Evolutionary conservation across 1,139 yeast genomes (phyloP).

Genomic region (Nakaseomyces uthaithaninus): DNA sequence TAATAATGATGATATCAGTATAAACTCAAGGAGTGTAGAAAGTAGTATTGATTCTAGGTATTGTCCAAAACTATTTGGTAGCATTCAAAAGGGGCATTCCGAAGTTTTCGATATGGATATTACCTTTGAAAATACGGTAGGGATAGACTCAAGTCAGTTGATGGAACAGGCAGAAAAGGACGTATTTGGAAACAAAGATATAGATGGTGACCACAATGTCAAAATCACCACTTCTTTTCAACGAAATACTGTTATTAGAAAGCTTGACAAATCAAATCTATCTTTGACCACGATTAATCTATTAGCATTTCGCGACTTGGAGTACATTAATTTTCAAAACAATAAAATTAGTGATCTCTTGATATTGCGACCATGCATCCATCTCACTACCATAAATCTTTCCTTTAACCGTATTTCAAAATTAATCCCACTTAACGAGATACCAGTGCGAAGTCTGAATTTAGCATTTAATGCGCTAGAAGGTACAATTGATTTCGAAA

Average conservation of each 20-base stretch:
- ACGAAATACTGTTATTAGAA: neutral
- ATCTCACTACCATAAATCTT: slow-evolving; percentile 20
- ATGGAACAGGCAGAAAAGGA: neutral
- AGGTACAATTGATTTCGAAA: slow-evolving; percentile 21
- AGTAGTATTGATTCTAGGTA: neutral
- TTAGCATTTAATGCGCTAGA: slow-evolving; percentile 20
- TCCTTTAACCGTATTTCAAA: slow-evolving; percentile 21
- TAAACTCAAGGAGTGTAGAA: neutral
- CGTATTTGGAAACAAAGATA: neutral
- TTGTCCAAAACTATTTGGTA: neutral
- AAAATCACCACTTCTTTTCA: neutral
- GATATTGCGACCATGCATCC: slow-evolving; percentile 15
- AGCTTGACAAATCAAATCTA: neutral
- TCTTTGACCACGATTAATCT: neutral
- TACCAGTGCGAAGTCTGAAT: slow-evolving; percentile 16
- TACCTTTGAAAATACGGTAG: neutral
- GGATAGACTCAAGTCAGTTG: neutral
- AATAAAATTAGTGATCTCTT: slow-evolving; percentile 18
- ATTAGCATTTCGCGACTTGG: slow-evolving; percentile 14
- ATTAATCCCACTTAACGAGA: slow-evolving; percentile 16
- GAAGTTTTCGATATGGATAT: neutral
- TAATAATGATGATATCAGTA: neutral
- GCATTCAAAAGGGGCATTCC: neutral
- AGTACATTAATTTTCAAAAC: slow-evolving; percentile 18
- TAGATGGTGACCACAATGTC: neutral